phyloP scores from a whole-genome alignment of 495 filamentous ascomycete genomes.

The Terfezia boudieri region DNA sequence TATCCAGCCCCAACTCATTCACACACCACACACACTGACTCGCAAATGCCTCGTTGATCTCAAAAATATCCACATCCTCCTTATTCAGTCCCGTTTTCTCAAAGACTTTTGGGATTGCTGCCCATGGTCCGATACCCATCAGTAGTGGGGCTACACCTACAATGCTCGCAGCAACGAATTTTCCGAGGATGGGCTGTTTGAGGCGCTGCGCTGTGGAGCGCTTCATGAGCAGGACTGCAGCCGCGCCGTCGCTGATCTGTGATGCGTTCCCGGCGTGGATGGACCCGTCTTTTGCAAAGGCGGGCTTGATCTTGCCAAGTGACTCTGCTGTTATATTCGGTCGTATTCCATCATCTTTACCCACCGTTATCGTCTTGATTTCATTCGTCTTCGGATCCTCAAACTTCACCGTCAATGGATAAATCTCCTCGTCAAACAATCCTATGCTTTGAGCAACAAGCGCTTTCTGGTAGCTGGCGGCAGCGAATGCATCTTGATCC shows the following conservation, averaged over 20 bases:
- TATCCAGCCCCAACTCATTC: constrained; percentile 61
- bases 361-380: constrained; percentile 62
- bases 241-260: constrained; percentile 89
- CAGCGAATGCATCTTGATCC: constrained; percentile 74
- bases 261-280: constrained; percentile 94
- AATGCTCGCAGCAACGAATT: constrained; percentile 63
- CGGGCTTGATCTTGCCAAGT: constrained; percentile 69
- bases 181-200: constrained; percentile 71
- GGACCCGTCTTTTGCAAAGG: constrained; percentile 74
- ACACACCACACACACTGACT: constrained; percentile 86
- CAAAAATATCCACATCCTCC: constrained; percentile 87
- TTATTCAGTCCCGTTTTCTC: constrained; percentile 65
- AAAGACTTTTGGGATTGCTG: constrained; percentile 80
- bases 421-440: constrained; percentile 84
- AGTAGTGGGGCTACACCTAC: constrained; percentile 81
- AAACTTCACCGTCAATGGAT: constrained; percentile 57
- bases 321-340: constrained; percentile 67
- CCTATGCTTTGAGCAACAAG: constrained; percentile 63
- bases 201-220: constrained; percentile 74
- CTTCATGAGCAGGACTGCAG: constrained; percentile 89
- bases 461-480: constrained; percentile 74
- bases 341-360: constrained; percentile 70
- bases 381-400: constrained; percentile 82
- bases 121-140: constrained; percentile 93
- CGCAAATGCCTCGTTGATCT: constrained; percentile 99